phyloP scores from a whole-genome alignment of 148 eudicot genomes.

The Diospyros kaki region DNA sequence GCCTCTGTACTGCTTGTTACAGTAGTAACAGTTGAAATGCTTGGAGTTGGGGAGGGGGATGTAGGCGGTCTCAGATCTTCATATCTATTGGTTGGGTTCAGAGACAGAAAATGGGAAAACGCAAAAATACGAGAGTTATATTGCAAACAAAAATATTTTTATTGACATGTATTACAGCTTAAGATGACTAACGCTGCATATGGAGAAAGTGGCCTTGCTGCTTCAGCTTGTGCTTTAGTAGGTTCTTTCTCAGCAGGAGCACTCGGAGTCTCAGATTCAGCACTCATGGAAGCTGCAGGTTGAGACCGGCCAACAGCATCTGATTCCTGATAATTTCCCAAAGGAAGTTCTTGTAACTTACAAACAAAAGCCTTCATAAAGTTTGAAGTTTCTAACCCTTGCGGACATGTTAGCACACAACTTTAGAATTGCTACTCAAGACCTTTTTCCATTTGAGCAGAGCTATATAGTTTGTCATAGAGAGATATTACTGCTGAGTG shows the following conservation, averaged over 20 bases:
- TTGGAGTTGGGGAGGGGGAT: conserved; percentile 46
- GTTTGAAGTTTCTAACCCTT: neutral
- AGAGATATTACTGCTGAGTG: neutral
- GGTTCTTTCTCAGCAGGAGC: conserved; percentile 31
- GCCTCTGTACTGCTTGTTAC: conserved; percentile 15
- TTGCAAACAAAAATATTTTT: neutral
- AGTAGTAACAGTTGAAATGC: conserved; percentile 18
- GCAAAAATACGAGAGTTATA: too few species aligned
- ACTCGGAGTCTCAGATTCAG: conserved; percentile 25
- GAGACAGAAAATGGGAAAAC: conserved; percentile 1
- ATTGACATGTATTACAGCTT: neutral
- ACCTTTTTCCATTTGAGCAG: neutral
- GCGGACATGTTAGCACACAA: neutral
- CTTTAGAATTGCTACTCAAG: neutral
- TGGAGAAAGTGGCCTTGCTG: conserved; percentile 58
- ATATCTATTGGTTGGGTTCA: conserved; percentile 27
- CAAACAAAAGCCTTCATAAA: neutral
- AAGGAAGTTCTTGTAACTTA: conserved; percentile 3
- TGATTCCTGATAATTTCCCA: conserved; percentile 28
- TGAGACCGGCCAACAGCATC: conserved; percentile 20
- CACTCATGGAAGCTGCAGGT: conserved; percentile 21
- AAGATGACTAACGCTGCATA: conserved; percentile 53
- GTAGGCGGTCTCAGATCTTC: conserved; percentile 71
- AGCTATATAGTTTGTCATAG: neutral
- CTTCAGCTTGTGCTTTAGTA: conserved; percentile 21